Evolutionary conservation across 2,329 filamentous ascomycete species (phyloP), one percentile per base, ranked within the genome.

Genomic region (Hymenotorrendiella dingleyae): DNA sequence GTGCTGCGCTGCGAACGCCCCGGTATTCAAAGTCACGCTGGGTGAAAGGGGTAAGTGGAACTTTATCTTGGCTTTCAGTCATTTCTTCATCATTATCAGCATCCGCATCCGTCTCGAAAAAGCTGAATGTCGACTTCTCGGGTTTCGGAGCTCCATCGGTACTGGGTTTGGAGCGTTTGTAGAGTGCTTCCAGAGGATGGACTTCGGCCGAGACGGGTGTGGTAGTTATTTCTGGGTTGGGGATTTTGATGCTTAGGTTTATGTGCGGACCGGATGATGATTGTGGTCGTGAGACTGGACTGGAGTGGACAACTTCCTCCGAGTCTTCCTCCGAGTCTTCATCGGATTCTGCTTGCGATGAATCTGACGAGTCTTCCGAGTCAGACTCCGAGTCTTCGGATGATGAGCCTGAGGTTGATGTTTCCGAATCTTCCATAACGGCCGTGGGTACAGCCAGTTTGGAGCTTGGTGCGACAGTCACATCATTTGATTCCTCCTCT

Each of bases 181-280:
- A 98, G 2, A 97, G 75, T 0, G 88, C 88, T 68, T 97, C 90
- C 1, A 97, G 74, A 0, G 93, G 91, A 54, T 97, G 91, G 0
- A 95, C 69, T 14, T 27, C 26, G 38, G 63, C 52, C 3, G 61
- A 48, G 67, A 5, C 69, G 69, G 41, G 64, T 48, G 16, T 70
- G 17, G 62, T 66, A 12, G 73, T 72, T 36, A 53, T 47, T 16
- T 42, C 40, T 9, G 59, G 56, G 34, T 38, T 36, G 9, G 59
- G 56, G 30, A 60, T 60, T 54, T 72, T 73, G 61, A 81, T 76
- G 20, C 69, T 73, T 32, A 82, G 62, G 54, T 66, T 70, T 46
- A 64, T 68, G 24, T 67, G 58, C 9, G 73, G 76, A 35, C 69
- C 62, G 3, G 74, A 71, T 1, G 75, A 78, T 48, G 68, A 69